Conservation (phyloP, 176 grass and related monocot genomes). For the Avena insularis region DNA sequence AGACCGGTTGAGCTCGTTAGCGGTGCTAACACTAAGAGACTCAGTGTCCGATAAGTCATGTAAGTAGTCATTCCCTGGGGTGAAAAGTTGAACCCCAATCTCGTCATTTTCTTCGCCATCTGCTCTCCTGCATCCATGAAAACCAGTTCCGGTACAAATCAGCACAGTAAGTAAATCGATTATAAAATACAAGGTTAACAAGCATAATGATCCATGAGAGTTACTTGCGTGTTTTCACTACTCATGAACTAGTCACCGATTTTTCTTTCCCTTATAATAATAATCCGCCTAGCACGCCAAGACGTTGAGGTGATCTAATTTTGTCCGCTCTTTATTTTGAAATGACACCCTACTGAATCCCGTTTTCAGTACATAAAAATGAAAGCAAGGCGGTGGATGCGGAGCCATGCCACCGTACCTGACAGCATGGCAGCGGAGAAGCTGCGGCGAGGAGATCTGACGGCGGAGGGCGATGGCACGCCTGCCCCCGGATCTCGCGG, state of each 20-base stretch:
- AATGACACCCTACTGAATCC: background rate
- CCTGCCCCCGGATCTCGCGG: conserved; percentile 54
- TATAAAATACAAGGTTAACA: conserved; percentile 21
- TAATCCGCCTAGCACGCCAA: conserved; percentile 12
- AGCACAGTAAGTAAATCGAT: conserved; percentile 27
- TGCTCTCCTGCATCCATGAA: conserved; percentile 46
- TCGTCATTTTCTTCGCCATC: conserved; percentile 57
- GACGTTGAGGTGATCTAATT: background rate
- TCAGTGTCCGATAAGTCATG: conserved; percentile 80
- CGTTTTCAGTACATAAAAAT: conserved; percentile 53
- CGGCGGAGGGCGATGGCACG: conserved; percentile 53
- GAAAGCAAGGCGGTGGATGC: conserved; percentile 28
- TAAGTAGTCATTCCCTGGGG: conserved; percentile 58
- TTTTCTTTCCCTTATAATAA: background rate
- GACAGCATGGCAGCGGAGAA: conserved; percentile 45
- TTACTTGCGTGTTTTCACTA: background rate
- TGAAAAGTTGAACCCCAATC: conserved; percentile 69
- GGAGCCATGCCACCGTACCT: conserved; percentile 56
- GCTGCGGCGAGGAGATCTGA: conserved; percentile 68
- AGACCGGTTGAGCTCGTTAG: conserved; percentile 50
- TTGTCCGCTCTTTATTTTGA: background rate
- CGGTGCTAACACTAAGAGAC: conserved; percentile 60
- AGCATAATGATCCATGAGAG: conserved; percentile 22
- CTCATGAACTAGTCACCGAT: conserved; percentile 15
- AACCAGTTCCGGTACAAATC: conserved; percentile 18